Evolutionary conservation across 805 yeast genomes (phyloP).

Genomic region (Starmerella tilneyi): DNA sequence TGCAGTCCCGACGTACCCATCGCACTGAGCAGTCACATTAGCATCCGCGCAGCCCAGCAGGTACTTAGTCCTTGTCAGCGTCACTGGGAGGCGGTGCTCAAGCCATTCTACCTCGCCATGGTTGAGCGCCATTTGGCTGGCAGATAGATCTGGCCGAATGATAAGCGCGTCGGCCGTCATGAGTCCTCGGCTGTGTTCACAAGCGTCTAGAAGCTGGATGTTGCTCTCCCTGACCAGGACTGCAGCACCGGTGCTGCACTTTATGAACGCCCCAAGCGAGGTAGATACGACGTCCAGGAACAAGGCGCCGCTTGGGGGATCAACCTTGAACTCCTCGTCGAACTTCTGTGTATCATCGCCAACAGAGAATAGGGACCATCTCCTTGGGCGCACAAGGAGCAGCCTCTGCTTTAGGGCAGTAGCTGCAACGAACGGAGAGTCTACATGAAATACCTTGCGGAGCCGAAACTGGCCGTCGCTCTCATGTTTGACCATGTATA

Average conservation of each 20-base stretch:
- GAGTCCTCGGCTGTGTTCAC: neutral
- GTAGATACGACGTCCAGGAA: neutral
- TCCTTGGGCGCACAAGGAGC: slow-evolving; percentile 1
- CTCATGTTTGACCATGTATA: slow-evolving; percentile 1
- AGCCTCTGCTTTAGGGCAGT: neutral
- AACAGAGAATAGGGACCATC: slow-evolving; percentile 10
- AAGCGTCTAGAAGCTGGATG: slow-evolving; percentile 14
- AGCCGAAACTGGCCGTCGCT: neutral
- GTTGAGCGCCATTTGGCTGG: neutral
- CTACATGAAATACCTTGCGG: neutral
- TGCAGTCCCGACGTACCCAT: slow-evolving; percentile 3
- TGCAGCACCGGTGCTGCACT: neutral
- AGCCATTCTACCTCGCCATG: slow-evolving; percentile 10
- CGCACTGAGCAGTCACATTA: slow-evolving; percentile 8
- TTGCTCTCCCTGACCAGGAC: slow-evolving; percentile 13
- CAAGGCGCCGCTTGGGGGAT: slow-evolving; percentile 8
- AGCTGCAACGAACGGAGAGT: slow-evolving; percentile 1
- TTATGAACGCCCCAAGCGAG: slow-evolving; percentile 6
- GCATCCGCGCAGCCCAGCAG: slow-evolving; percentile 10
- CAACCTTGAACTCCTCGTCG: slow-evolving; percentile 13
- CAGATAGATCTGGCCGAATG: neutral
- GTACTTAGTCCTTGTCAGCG: neutral
- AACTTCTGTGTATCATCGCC: neutral
- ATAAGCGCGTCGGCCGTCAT: neutral
- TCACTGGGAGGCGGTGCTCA: neutral